Evolutionary conservation across 2,329 filamentous ascomycete genomes (phyloP), one percentile per base, ranked within the genome.

Genomic region (Nothopassalora personata): DNA sequence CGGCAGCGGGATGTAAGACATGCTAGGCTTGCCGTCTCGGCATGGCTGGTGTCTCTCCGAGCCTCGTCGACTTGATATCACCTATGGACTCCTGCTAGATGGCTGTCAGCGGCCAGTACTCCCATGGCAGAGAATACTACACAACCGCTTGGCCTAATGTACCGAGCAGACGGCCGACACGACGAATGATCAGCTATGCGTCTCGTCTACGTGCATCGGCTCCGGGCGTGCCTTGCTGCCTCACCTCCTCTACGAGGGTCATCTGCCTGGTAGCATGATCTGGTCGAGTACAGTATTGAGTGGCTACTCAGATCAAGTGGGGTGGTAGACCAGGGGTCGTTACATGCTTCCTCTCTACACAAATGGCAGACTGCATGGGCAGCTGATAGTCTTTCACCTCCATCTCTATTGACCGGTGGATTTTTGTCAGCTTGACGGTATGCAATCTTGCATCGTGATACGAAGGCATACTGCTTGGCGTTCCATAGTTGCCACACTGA

Each of bases 121-220:
- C 8, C 39, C 5, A 15, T 18, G 39, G 39, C 18, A n/a, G 39
- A 43, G 7, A 6, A 43, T n/a, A n/a, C 13, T 18, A 15, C 39
- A 43, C n/a, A 43, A 7, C 8, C 18, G 39, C 39, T 43, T 43
- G 39, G 39, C 8, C 30, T 51, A n/a, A 36, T 33, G n/a, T 36
- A 31, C n/a, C 11, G 30, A 53, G 8, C 31, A 36, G 2, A 34
- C 31, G 31, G 48, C 15, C 48, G 48, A 51, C 28, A 31, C 33
- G 48, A 31, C 30, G n/a, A 23, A 30, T 30, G 46, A 56, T 51
- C 54, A 15, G 1, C 54, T 30, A 18, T 43, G 47, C 54, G 23
- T 36, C 47, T 56, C 54, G 54, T 56, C 46, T 56, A 56, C 46
- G 19, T 56, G 54, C 54, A 49, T 51, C 33, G 47, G 54, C 46